These are phyloP conservation scores for Houttuynia cordata DNA, from an alignment of 164 flowering plant genomes.

Conservation along the genomic window DNA sequence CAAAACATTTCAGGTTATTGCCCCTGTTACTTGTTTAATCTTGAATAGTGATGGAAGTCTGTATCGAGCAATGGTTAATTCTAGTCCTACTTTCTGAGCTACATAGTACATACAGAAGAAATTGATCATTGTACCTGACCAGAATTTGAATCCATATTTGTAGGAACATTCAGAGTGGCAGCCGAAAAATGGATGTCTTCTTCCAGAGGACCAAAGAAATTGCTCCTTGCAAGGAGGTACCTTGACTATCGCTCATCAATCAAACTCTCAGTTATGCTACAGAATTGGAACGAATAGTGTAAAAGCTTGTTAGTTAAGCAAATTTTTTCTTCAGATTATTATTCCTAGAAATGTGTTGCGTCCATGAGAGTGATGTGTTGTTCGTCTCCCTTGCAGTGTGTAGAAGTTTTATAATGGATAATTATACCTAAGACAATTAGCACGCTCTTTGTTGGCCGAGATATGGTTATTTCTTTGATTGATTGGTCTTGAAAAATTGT, in stretches of 20 bases:
- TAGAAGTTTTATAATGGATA: no score
- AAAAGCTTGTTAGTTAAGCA: neutral
- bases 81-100: neutral
- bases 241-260: constrained; percentile 85
- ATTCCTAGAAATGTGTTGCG: no score
- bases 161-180: constrained; percentile 96
- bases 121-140: neutral
- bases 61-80: neutral
- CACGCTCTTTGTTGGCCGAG: no score
- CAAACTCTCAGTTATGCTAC: constrained; percentile 93
- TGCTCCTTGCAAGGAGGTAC: constrained; percentile 82
- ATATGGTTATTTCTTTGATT: no score
- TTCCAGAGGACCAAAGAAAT: constrained; percentile 83
- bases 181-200: constrained; percentile 50
- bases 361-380: no score
- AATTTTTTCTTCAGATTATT: neutral
- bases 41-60: neutral
- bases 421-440: no score
- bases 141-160: no score
- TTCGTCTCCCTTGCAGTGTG: no score
- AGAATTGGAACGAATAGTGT: constrained; percentile 93
- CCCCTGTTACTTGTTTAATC: neutral
- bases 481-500: no score
- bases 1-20: no score
- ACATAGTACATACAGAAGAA: neutral